Evolutionary conservation across 2,329 filamentous ascomycete genomes (phyloP), one percentile per base, ranked within the genome.

Genomic region (Cytospora mali): DNA sequence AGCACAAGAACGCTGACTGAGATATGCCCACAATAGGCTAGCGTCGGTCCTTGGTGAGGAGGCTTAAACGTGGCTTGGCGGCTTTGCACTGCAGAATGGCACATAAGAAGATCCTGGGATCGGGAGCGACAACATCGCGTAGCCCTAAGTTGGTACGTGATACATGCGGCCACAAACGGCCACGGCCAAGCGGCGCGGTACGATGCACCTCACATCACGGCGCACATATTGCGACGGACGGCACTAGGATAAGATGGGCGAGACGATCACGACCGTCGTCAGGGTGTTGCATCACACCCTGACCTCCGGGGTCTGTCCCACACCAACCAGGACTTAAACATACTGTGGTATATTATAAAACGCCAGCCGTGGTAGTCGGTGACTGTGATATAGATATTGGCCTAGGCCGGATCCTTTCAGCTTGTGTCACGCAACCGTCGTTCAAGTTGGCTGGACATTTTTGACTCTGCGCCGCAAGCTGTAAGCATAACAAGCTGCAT

Each of bases 161-260:
- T 21, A 35, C 49, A 51, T 35, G 39, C 33, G 33, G 28, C 49
- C 55, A 42, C 61, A 31, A 56, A 50, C 46, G 55, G 61, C 54
- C 61, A 28, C 55, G 50, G 55, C 61, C 55, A 58, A 51, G 55
- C 50, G 55, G 49, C 48, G 50, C 55, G 50, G 59, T 31, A 57
- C 52, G 61, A 62, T 62, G 61, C 61, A 62, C 51, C 39, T 55
- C 61, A 62, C 54, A 62, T 52, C 60, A 62, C 60, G 53, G 33
- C 48, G 25, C 50, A 48, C 60, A 62, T 42, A 50, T 55, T 53
- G n/a, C 52, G 53, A 53, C 53, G 51, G 57, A 61, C 39, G 28
- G 27, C 42, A 53, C 50, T 51, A 63, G 55, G 35, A 46, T 39
- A 49, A 62, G 54, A 58, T 49, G 35, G 55, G 48, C 28, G 55